Evolutionary conservation across 192 early-diverging fungal genomes (phyloP).

Genomic region (Backusella tuberculispora): DNA sequence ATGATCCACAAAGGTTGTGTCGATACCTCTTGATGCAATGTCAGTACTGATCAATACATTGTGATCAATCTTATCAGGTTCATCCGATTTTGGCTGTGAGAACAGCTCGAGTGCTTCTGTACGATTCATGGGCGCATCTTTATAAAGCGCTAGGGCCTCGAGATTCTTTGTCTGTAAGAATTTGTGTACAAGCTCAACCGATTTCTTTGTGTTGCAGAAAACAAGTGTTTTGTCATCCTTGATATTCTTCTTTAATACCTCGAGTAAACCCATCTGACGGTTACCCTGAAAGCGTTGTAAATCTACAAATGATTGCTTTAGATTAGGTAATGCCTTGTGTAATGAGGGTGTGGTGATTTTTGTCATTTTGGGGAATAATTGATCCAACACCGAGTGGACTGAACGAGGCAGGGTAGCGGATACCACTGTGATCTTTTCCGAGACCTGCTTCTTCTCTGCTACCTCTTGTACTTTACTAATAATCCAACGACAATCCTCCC

Average conservation of each 20-base stretch:
- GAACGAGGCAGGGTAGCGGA: slow-evolving; percentile 74
- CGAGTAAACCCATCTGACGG: slow-evolving; percentile 71
- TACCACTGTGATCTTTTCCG: slow-evolving; percentile 63
- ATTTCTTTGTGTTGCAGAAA: slow-evolving; percentile 82
- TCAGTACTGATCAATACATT: slow-evolving; percentile 89
- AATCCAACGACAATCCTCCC: slow-evolving; percentile 63
- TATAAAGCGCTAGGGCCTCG: slow-evolving; percentile 36
- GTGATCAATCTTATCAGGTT: slow-evolving; percentile 23
- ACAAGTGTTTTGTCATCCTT: slow-evolving; percentile 74
- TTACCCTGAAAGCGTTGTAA: slow-evolving; percentile 69
- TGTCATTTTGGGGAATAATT: slow-evolving; percentile 56
- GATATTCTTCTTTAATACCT: slow-evolving; percentile 65
- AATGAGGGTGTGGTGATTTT: slow-evolving; percentile 81
- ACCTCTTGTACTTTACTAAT: slow-evolving; percentile 51
- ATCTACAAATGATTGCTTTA: slow-evolving; percentile 83
- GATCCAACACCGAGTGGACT: slow-evolving; percentile 62
- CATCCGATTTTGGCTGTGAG: slow-evolving; percentile 20
- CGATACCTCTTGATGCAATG: slow-evolving; percentile 87
- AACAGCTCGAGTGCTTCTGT: slow-evolving; percentile 50
- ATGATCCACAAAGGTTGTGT: slow-evolving; percentile 86
- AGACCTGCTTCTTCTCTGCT: slow-evolving; percentile 42
- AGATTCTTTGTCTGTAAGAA: slow-evolving; percentile 55
- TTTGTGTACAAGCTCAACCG: slow-evolving; percentile 58
- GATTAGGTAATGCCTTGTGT: slow-evolving; percentile 75
- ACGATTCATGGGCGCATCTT: slow-evolving; percentile 42